Evolutionary conservation across 2,329 filamentous ascomycete species (phyloP), one percentile per base, ranked within the genome.

Genomic region (Ampelomyces quisqualis): DNA sequence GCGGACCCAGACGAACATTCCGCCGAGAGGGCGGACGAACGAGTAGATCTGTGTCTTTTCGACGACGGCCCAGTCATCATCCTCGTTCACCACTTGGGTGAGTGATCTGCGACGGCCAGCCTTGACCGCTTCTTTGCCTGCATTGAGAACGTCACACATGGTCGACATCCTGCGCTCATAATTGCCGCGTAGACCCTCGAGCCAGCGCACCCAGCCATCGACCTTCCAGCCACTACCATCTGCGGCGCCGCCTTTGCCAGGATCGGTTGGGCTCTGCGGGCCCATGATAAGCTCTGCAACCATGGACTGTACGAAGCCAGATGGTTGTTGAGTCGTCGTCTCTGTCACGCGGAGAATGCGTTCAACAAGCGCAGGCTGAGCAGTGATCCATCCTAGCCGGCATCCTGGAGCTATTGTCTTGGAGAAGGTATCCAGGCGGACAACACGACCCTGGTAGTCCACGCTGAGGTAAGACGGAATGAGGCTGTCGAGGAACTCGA

Each of bases 341-440:
- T 96, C 90, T 14, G 82, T 84, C 57, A 94, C 85, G 40, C 85
- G 84, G 11, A 77, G 63, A 19, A 93, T 72, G 5, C 86, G 81
- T 67, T 94, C 88, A 32, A 90, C 76, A 33, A 96, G 73, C 1
- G 73, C 81, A 1, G 90, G 89, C 60, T 94, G 86, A 0, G 86
- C 84, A 0, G 90, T 95, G 51, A 95, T 83, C 88, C 90, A 96
- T 27, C 91, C 91, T 1, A 96, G 73, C 20, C 91, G 83, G 62
- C 88, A 94, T 2, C 91, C 91, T 0, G 91, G 91, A 0, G 90
- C 90, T 13, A 95, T 79, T 0, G 88, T 94, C 72, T 97, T 96
- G 60, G 87, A 93, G 68, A 96, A 96, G 1, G 90, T 95, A 67
- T 96, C 91, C 3, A 96, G 77, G 32, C 90, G 85, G 43, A 96